phyloP scores from a whole-genome alignment of 2,329 filamentous ascomycete genomes.

The Coniochaeta ligniaria region DNA sequence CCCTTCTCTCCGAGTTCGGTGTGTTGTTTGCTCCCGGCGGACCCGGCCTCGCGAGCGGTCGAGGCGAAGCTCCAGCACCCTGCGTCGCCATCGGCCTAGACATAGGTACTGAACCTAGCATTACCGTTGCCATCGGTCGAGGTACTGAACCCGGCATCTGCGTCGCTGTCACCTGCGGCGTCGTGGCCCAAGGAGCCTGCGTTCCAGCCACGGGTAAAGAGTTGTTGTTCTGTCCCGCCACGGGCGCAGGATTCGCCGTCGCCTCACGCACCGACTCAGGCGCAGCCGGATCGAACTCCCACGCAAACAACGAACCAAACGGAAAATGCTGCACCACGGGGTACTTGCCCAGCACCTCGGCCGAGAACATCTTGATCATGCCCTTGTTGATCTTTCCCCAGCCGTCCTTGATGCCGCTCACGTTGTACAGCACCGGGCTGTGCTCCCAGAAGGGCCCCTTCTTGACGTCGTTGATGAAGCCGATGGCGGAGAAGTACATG shows the following conservation, averaged over 20 bases:
- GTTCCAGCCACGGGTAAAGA: slow-evolving; percentile 6
- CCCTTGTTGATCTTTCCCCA: slow-evolving; percentile 99
- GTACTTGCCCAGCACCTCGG: slow-evolving; percentile 92
- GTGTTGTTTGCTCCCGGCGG: not conserved
- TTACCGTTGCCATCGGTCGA: slow-evolving; percentile 14
- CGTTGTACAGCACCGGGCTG: slow-evolving; percentile 88
- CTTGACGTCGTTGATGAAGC: slow-evolving; percentile 97
- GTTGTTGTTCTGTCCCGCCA: not conserved
- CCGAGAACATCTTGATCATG: slow-evolving; percentile 99
- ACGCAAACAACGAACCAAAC: slow-evolving; percentile 74
- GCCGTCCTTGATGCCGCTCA: slow-evolving; percentile 83
- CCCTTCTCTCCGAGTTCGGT: not conserved
- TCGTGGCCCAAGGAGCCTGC: slow-evolving; percentile 16
- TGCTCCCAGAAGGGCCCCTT: slow-evolving; percentile 96
- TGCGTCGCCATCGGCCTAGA: too few species aligned
- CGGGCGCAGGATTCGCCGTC: slow-evolving; percentile 35
- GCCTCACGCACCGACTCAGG: slow-evolving; percentile 37
- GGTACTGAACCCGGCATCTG: slow-evolving; percentile 22
- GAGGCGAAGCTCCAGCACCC: too few species aligned
- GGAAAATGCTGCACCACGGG: slow-evolving; percentile 96
- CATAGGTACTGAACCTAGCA: slow-evolving; percentile 23
- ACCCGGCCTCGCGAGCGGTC: slow-evolving; percentile 1
- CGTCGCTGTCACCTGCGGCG: slow-evolving; percentile 6
- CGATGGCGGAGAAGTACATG: slow-evolving; percentile 92
- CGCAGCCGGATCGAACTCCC: slow-evolving; percentile 62